Evolutionary conservation across 495 filamentous ascomycete species (phyloP), one percentile per base, ranked within the genome.

Genomic region (Oidiodendron maius): DNA sequence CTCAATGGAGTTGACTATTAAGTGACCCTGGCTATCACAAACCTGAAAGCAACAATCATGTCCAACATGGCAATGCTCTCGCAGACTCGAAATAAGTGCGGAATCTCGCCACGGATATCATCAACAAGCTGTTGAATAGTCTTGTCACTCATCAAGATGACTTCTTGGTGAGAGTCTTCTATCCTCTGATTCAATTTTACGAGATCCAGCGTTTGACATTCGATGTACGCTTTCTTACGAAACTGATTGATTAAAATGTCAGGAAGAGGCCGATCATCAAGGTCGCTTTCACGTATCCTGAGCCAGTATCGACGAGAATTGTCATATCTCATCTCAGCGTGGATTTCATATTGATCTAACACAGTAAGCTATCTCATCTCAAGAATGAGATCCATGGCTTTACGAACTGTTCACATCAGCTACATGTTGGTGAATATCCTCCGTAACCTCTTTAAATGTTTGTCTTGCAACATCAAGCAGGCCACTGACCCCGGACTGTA

Each of bases 21-120:
- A 12, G 12, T 30, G 26, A 5, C 26, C 12, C 12, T 30, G 26
- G 12, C 5, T 30, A 5, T 30, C 5, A 30, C 26, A 4, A 15
- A 21, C 20, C 15, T 82, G 64, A 95, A 96, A 6, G 86, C 76
- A 21, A 80, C 69, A n/a, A 94, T 68, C 87, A 97, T 94, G 61
- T 98, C 93, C 4, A 98, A 73, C 63, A 89, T 77, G n/a, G 87
- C 88, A 50, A 96, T 83, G 16, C 80, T 82, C 57, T 96, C 90
- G 55, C 87, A 89, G 44, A 89, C 74, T 47, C 77, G 80, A 64
- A 91, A 94, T 0, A 96, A 68, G 2, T 68, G 64, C 1, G 82
- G 80, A 17, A 90, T 78, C 46, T 89, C 77, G 3, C 68, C 64
- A 28, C 85, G 74, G 21, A 95, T 70, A 11, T 81, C 68, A 15